Conservation (phyloP, 768 basidiomycete genomes). For the Gelatoporia subvermispora region DNA sequence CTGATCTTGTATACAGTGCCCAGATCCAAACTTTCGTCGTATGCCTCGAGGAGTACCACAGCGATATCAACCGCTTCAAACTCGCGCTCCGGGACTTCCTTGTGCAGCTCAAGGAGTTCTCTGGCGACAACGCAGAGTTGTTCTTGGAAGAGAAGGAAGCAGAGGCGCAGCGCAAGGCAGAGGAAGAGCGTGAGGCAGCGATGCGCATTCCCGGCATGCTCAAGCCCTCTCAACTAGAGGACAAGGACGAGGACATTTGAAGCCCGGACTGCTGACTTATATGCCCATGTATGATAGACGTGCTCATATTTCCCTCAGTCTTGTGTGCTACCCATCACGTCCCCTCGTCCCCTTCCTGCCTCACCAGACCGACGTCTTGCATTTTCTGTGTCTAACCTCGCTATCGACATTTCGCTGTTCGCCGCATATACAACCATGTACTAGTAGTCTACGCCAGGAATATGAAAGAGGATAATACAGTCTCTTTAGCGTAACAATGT, state of each 20-base stretch:
- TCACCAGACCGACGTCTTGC: conserved; percentile 10
- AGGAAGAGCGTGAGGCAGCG: conserved; percentile 82
- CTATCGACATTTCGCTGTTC: conserved; percentile 23
- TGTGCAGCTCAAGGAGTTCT: conserved; percentile 96
- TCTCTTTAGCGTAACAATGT: too few species aligned
- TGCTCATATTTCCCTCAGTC: background rate
- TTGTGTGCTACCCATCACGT: background rate
- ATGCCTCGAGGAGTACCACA: conserved; percentile 66
- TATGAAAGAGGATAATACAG: conserved; percentile 18
- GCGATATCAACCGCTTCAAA: conserved; percentile 88
- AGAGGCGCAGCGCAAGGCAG: conserved; percentile 70
- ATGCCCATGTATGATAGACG: conserved; percentile 19
- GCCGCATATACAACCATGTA: conserved; percentile 21
- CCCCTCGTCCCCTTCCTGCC: conserved; percentile 4
- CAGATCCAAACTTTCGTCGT: conserved; percentile 70
- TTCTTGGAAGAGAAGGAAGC: conserved; percentile 93
- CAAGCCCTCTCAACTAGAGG: conserved; percentile 91
- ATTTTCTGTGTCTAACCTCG: conserved; percentile 18
- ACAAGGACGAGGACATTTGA: conserved; percentile 86
- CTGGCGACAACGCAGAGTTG: conserved; percentile 88
- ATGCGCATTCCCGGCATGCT: conserved; percentile 97
- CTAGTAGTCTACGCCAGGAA: conserved; percentile 21
- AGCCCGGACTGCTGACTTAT: conserved; percentile 13
- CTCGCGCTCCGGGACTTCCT: conserved; percentile 94
- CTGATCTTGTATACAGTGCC: conserved; percentile 36